Base-by-base conservation (phyloP, 495 filamentous ascomycete genomes). In the Penicillium paxilli region DNA sequence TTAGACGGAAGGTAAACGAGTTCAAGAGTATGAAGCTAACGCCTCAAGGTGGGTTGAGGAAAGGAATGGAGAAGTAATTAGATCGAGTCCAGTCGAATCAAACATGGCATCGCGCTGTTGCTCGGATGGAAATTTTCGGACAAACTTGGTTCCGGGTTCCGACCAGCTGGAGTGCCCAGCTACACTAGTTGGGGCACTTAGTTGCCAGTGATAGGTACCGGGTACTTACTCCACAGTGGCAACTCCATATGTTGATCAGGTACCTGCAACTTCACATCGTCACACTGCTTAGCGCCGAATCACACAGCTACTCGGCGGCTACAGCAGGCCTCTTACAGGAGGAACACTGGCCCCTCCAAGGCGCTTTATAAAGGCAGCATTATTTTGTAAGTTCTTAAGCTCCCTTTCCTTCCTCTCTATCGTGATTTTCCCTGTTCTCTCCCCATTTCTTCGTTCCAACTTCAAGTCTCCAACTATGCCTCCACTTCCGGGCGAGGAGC, bases 401-500 rank as follows among this genome's bases (percentile, higher is more conserved):
- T 45, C 9, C 35, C 42, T 49, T 42, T 24, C 41, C 21, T 44
- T 45, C 23, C 24, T 40, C 35, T 41, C 4, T 35, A 41, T 49
- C 40, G 17, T 20, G 49, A 38, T 22, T 19, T 37, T 22, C 23
- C 23, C 55, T 42, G 17, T 20, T 51, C 42, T 22, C 22, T 37
- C 25, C 23, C 23, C 55, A 21, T 23, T 47, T 30, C 24, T 24
- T 26, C 25, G n/a, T 24, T 28, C 16, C 33, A 23, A 46, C 20
- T 44, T 25, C 11, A 49, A 32, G 23, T 35, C 47, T 35, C 33
- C 52, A 61, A 69, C 25, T 49, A 96, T 96, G 91, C 88, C 91
- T 66, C 83, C 80, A 57, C 78, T 81, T 58, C 82, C 84, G 38
- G 90, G 89, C 59, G 91, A 95, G 74, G 89, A 91, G 63, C 80